Base-by-base conservation (phyloP, 2,329 filamentous ascomycete species). In the Talaromyces islandicus region DNA sequence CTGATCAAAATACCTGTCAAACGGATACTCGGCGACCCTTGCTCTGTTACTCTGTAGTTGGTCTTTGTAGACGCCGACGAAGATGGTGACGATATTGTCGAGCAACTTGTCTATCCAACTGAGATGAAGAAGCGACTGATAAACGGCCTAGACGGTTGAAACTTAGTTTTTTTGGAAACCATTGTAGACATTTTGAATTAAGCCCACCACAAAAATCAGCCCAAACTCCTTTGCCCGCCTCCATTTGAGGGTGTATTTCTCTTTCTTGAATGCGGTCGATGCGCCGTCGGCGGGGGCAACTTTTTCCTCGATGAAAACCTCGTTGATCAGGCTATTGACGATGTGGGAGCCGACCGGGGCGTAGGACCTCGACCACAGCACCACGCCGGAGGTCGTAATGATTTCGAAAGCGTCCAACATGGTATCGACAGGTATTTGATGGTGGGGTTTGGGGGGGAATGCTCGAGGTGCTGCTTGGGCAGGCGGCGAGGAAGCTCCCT, bases 401-500 rank as follows among this genome's bases (percentile, higher is more conserved):
- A 99, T 94, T 77, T 99, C 93, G 75, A 99, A 99, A 17, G 90
- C 89, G 80, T 99, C 94, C 77, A 99, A 80, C 93, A 97, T 97
- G 24, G 35, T 59, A 4, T 24, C 38, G 21, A 56, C 25, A 25
- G 25, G 21, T 52, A 5, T 52, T 27, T 46, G 43, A 11, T 46
- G 43, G n/a, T 46, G 43, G 43, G 14, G 14, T 17, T n/a, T n/a
- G n/a, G n/a, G 10, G 32, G 32, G n/a, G 43, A 7, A 38, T 46
- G 43, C 21, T 46, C n/a, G 3, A 21, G 1, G 11, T 52, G 48
- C 14, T 52, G 27, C 21, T 29, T 25, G 14, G 48, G 48, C 48
- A 29, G 48, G 48, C 48, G 48, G 48, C 17, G 48, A 52, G 11
- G 48, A 46, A 52, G 48, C 48, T 46, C 43, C 43, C 32, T 46